Percentiles rank a stretch among this genome's conserved stretches.
These are phyloP conservation scores for Boletellus dicymbophilus DNA, from an alignment of 1,284 basidiomycete species.

Conservation along the genomic window DNA sequence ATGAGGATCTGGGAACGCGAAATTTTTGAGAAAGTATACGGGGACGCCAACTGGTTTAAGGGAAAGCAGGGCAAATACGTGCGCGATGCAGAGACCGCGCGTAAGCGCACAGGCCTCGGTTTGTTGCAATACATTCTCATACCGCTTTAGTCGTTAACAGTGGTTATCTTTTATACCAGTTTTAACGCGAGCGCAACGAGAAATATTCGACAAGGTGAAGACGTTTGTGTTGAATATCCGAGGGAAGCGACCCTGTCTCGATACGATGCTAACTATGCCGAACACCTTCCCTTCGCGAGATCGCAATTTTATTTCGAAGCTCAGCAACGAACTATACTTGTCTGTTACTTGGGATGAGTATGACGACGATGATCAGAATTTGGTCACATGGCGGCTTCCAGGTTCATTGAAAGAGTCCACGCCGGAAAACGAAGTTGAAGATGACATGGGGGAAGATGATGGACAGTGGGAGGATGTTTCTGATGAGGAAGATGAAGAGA, in stretches of 20 bases:
- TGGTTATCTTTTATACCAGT: slow-evolving; percentile 41
- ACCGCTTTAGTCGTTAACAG: background rate
- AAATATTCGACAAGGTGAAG: slow-evolving; percentile 77
- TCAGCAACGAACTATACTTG: slow-evolving; percentile 78
- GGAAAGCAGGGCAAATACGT: slow-evolving; percentile 82
- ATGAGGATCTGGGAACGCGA: slow-evolving; percentile 88
- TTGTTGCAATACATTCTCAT: slow-evolving; percentile 16
- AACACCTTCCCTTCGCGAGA: slow-evolving; percentile 82
- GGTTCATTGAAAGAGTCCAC: slow-evolving; percentile 45
- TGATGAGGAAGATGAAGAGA: slow-evolving; percentile 60
- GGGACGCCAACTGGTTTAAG: slow-evolving; percentile 88
- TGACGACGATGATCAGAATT: slow-evolving; percentile 79
- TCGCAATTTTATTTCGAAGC: slow-evolving; percentile 70
- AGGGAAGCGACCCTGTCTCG: slow-evolving; percentile 38
- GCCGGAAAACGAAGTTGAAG: slow-evolving; percentile 28
- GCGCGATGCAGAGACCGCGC: slow-evolving; percentile 55
- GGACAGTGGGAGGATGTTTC: slow-evolving; percentile 49
- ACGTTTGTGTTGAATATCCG: slow-evolving; percentile 67
- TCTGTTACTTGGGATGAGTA: slow-evolving; percentile 88
- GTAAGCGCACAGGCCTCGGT: slow-evolving; percentile 56
- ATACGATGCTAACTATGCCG: slow-evolving; percentile 58
- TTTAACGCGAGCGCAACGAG: slow-evolving; percentile 71
- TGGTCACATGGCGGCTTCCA: slow-evolving; percentile 66
- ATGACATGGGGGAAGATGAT: slow-evolving; percentile 30
- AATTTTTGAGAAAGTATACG: slow-evolving; percentile 88